A percentile compares a stretch with the other conserved stretches of the same genome.
Conservation (phyloP, 495 filamentous ascomycete genomes). For the Neurospora sp. region DNA sequence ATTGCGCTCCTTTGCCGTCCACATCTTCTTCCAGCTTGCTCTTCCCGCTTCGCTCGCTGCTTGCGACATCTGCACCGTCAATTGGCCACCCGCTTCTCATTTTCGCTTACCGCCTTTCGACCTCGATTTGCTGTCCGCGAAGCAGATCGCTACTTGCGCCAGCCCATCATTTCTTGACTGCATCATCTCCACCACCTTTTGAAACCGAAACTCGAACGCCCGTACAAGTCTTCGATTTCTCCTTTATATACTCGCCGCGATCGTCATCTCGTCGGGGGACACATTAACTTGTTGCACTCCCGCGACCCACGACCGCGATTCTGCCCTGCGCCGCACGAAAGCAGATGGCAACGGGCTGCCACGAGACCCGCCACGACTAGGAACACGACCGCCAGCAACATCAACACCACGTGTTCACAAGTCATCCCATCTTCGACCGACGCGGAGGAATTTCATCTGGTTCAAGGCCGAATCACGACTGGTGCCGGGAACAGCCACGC, state of each 20-base stretch:
- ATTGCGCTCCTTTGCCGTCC: neutral
- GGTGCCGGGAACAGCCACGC: neutral
- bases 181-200: neutral
- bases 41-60: neutral
- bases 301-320: neutral
- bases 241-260: neutral
- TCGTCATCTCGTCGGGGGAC: neutral
- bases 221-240: neutral
- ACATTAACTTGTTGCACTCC: neutral
- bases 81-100: slow-evolving; percentile 25
- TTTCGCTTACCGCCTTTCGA: slow-evolving; percentile 36
- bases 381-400: neutral
- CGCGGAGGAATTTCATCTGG: neutral
- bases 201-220: neutral
- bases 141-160: neutral
- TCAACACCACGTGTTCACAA: neutral
- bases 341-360: neutral
- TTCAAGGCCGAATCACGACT: neutral
- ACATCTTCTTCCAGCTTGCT: slow-evolving; percentile 1
- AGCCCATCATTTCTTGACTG: neutral
- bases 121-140: slow-evolving; percentile 2
- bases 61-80: slow-evolving; percentile 9
- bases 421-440: neutral
- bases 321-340: neutral
- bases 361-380: neutral